Evolutionary conservation across 208 protist genomes (phyloP).

Genomic region (Acanthamoeba lenticulata): DNA sequence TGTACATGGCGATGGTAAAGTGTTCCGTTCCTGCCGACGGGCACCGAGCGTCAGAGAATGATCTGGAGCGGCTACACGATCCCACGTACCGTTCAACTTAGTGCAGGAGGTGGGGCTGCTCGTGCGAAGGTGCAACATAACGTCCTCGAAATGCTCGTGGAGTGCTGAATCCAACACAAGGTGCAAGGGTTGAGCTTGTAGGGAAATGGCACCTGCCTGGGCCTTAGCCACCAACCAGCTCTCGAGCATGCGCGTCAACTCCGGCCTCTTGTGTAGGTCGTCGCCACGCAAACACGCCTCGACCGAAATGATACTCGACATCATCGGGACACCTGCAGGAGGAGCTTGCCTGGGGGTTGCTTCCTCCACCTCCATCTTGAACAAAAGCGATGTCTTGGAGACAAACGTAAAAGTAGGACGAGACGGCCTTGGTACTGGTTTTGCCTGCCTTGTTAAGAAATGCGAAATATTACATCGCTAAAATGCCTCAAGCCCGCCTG

Average conservation of each 20-base stretch:
- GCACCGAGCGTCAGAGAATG: not conserved
- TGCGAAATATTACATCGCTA: no score
- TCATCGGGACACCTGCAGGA: no score
- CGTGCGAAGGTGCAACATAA: not conserved
- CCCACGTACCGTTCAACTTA: not conserved
- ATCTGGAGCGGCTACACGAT: not conserved
- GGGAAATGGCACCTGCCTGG: not conserved
- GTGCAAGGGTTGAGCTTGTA: not conserved
- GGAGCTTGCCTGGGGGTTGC: no score
- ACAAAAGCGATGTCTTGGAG: no score
- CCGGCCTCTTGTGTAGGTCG: no score
- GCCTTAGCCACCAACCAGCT: not conserved
- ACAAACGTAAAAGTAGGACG: no score
- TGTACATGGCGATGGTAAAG: not conserved
- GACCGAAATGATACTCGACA: no score
- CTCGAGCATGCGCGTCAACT: no score
- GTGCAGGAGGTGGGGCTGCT: not conserved
- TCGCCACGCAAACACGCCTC: no score
- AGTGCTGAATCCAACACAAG: not conserved
- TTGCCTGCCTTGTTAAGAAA: no score
- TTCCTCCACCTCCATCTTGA: no score
- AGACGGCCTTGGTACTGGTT: no score
- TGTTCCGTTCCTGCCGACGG: not conserved
- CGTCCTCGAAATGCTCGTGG: not conserved
- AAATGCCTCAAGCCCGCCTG: not conserved